Conservation (phyloP, 768 basidiomycete genomes). For the Macrolepiota dolichaula region DNA sequence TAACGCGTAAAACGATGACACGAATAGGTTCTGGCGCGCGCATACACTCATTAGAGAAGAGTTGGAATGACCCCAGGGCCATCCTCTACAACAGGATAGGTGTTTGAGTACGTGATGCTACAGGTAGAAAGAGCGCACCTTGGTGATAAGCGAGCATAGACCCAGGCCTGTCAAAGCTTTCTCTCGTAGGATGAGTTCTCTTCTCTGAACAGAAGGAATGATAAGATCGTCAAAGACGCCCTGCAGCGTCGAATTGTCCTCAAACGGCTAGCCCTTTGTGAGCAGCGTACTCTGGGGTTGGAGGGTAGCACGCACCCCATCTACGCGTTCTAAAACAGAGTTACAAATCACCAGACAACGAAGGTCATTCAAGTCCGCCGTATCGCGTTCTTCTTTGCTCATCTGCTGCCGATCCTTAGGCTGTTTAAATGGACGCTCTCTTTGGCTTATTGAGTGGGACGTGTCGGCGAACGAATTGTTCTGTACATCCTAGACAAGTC, state of each 20-base stretch:
- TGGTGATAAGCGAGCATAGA: conserved; percentile 82
- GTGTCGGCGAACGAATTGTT: conserved; percentile 8
- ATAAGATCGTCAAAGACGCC: conserved; percentile 84
- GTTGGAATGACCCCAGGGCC: conserved; percentile 67
- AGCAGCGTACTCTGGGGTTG: neutral
- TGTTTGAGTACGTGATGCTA: neutral
- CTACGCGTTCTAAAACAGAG: conserved; percentile 86
- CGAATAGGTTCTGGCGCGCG: conserved; percentile 73
- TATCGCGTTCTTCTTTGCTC: conserved; percentile 60
- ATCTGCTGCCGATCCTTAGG: conserved; percentile 54
- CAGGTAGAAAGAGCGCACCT: conserved; percentile 33
- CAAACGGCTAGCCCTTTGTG: conserved; percentile 51
- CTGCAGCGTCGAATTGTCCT: conserved; percentile 77
- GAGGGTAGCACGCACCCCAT: conserved; percentile 60
- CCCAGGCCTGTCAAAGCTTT: conserved; percentile 80
- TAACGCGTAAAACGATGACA: conserved; percentile 74
- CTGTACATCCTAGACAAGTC: neutral
- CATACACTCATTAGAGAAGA: conserved; percentile 83
- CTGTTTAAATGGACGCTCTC: conserved; percentile 27
- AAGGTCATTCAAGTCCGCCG: conserved; percentile 71
- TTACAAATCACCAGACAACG: conserved; percentile 82
- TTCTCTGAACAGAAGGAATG: conserved; percentile 85
- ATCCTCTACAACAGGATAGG: conserved; percentile 40
- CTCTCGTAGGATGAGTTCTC: conserved; percentile 78
- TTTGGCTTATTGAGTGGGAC: conserved; percentile 24